These are phyloP conservation scores for Podospora pseudocomata DNA, from an alignment of 495 filamentous ascomycete species.

Conservation along the genomic window DNA sequence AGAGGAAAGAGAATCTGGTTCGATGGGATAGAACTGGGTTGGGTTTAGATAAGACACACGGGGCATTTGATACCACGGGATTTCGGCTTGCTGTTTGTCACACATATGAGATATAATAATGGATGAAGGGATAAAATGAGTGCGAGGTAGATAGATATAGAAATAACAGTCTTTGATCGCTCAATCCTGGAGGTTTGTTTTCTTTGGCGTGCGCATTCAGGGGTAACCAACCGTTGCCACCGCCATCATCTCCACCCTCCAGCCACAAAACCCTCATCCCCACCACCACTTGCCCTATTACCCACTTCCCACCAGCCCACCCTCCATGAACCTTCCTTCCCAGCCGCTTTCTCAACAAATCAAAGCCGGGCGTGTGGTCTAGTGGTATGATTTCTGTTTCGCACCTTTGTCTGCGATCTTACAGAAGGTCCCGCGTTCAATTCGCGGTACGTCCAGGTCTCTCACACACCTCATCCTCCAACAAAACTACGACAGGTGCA, in stretches of 20 bases:
- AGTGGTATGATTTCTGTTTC: conserved; percentile 8
- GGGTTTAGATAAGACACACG: neutral
- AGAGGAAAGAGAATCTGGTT: neutral
- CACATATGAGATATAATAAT: neutral
- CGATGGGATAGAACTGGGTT: neutral
- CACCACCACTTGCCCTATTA: neutral
- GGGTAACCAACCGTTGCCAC: neutral
- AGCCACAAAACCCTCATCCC: conserved; percentile 2
- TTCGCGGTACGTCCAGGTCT: conserved; percentile 1
- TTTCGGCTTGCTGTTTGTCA: neutral
- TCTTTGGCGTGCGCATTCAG: neutral
- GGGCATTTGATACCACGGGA: neutral
- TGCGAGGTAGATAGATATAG: neutral
- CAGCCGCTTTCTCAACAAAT: neutral
- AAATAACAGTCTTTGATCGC: neutral
- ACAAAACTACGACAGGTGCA: conserved; percentile 1
- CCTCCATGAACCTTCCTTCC: neutral
- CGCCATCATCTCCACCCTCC: neutral
- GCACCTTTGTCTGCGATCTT: neutral
- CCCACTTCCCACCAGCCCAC: neutral
- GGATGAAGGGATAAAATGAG: neutral
- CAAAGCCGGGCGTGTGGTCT: conserved; percentile 1
- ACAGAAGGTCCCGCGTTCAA: conserved; percentile 7
- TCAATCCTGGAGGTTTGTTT: neutral
- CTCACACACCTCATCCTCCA: neutral